Evolutionary conservation across 352 stramenopile species (phyloP).

Genomic region (Globisporangium perplexum): DNA sequence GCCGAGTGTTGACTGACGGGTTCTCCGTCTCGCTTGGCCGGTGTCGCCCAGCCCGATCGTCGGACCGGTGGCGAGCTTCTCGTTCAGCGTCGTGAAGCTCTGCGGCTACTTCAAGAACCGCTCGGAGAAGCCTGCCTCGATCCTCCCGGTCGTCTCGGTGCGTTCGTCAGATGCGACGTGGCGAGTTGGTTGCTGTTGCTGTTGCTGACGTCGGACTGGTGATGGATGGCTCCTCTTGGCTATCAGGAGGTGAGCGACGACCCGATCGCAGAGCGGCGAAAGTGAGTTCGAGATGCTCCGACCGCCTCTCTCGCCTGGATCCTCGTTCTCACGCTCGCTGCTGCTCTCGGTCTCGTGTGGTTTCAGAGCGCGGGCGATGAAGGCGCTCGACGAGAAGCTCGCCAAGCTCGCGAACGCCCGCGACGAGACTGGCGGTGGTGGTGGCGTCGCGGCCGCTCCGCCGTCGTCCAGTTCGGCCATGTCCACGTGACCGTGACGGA

Average conservation of each 20-base stretch:
- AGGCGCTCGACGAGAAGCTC: slow-evolving; percentile 84
- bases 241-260: slow-evolving; percentile 50
- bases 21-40: too few species aligned
- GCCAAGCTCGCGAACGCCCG: slow-evolving; percentile 63
- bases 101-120: slow-evolving; percentile 84
- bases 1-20: too few species aligned
- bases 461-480: not conserved
- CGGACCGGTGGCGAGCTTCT: slow-evolving; percentile 65
- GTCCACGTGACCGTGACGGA: too few species aligned
- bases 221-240: not conserved
- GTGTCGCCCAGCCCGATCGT: slow-evolving; percentile 56
- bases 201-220: not conserved
- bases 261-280: slow-evolving; percentile 81
- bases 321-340: not conserved
- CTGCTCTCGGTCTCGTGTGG: too few species aligned
- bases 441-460: not conserved
- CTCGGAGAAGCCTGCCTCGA: slow-evolving; percentile 40
- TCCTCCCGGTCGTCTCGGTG: slow-evolving; percentile 66
- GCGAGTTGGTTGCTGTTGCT: too few species aligned
- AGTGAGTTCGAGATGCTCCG: slow-evolving; percentile 44
- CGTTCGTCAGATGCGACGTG: not conserved
- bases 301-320: not conserved
- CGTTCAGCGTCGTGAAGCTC: slow-evolving; percentile 79
- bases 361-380: slow-evolving; percentile 76
- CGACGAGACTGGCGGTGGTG: slow-evolving; percentile 2